Base-by-base conservation (phyloP, 1,284 basidiomycete genomes). In the Prillingera fragicola region DNA sequence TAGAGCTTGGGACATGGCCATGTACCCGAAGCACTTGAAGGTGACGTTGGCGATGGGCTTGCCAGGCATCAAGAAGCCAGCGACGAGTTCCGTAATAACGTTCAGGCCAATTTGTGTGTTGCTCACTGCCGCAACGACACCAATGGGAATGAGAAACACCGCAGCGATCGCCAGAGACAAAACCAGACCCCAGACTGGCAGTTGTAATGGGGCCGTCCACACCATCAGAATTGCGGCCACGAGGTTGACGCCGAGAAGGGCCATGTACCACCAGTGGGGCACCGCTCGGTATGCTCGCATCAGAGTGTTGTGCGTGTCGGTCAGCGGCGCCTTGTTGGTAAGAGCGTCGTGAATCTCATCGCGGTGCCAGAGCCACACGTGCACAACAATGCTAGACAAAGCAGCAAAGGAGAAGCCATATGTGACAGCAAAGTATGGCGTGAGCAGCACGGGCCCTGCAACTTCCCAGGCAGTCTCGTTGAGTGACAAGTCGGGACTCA, bases 321-420 rank as follows among this genome's bases (percentile, higher is more conserved):
- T 62, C 34, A 67, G 45, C 13, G 60, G 48, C 4, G 56, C 54
- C 5, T 65, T 58, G 34, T 66, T 67, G 15, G 55, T 60, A 6
- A 74, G 46, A 68, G 67, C 66, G 22, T 65, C 55, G 36, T 63
- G 63, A 49, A 77, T 73, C 52, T 77, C 75, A 9, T 67, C 58
- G 25, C 74, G 58, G 50, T 77, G 74, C 74, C 75, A 77, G 3
- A 77, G 62, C 54, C 69, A 65, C 14, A 77, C 75, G 48, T 77
- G 74, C 3, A 70, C 69, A 31, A 76, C 57, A 6, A 75, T 72
- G 38, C 72, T 73, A 0, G 74, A 72, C 14, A 77, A 56, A 0
- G 74, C 70, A 1, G 75, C 74, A 50, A 77, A 77, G 7, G 68
- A 66, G 12, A 75, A 53, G 1, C 67, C 72, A 45, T 73, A 73